These are phyloP conservation scores for Candida sp. DNA, from an alignment of 1,139 yeast genomes.

Conservation along the genomic window DNA sequence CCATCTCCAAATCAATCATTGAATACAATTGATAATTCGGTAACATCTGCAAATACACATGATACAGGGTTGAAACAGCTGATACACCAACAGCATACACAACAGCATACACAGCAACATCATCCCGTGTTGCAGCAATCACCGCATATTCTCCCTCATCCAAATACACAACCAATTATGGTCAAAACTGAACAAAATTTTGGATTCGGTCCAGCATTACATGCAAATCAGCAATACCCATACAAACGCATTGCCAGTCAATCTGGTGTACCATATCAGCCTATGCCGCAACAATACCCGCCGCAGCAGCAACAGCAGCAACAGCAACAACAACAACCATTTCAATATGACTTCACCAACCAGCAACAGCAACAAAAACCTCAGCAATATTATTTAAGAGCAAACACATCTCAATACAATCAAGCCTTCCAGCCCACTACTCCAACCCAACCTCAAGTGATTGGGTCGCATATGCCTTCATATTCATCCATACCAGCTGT, in stretches of 20 bases:
- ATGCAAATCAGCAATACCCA: constrained; percentile 8
- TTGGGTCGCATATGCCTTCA: background rate
- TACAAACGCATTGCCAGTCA: constrained; percentile 1
- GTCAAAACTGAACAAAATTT: constrained; percentile 2
- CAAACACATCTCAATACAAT: background rate
- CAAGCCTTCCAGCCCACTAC: background rate
- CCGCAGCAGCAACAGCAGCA: constrained; percentile 3
- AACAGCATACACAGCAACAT: background rate
- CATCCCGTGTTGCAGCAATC: background rate
- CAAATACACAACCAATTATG: background rate
- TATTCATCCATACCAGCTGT: background rate
- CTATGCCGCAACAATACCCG: background rate
- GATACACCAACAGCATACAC: background rate
- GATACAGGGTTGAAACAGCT: background rate
- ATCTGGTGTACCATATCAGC: background rate
- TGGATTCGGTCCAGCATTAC: constrained; percentile 2
- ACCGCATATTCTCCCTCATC: background rate
- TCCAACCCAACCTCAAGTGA: background rate
- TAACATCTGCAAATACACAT: background rate
- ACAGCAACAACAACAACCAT: constrained; percentile 2
- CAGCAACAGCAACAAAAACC: constrained; percentile 1
- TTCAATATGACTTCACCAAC: constrained; percentile 5
- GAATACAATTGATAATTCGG: background rate
- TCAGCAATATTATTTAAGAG: background rate
- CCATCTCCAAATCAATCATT: background rate